phyloP scores from a whole-genome alignment of 2,329 filamentous ascomycete species.

The Basipetospora chlamydospora region DNA sequence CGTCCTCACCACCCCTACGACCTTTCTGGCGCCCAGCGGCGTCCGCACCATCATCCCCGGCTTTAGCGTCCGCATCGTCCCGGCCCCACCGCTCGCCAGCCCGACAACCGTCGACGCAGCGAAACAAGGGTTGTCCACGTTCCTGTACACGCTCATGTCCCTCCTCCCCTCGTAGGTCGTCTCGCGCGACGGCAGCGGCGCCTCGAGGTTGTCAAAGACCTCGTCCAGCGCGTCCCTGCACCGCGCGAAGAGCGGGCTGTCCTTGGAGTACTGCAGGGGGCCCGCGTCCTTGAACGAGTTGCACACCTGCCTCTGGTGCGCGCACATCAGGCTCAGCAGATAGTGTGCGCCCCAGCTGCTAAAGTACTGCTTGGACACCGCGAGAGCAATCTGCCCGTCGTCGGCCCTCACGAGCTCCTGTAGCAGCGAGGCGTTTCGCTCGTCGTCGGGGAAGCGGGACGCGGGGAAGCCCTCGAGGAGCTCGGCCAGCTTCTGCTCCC shows the following conservation, averaged over 20 bases:
- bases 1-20: constrained; percentile 37
- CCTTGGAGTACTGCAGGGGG: constrained; percentile 35
- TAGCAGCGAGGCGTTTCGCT: constrained; percentile 31
- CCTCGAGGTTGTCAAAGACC: constrained; percentile 31
- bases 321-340: constrained; percentile 39
- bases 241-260: constrained; percentile 34
- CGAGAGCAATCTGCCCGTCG: constrained; percentile 34
- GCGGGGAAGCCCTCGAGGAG: constrained; percentile 20
- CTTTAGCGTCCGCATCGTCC: constrained; percentile 28
- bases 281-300: constrained; percentile 49
- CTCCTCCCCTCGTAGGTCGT: constrained; percentile 1
- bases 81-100: constrained; percentile 24
- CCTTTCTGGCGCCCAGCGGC: constrained; percentile 30
- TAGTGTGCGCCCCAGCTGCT: constrained; percentile 42
- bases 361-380: constrained; percentile 27
- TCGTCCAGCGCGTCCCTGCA: constrained; percentile 34
- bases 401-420: constrained; percentile 31
- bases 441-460: constrained; percentile 13
- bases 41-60: constrained; percentile 34
- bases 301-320: constrained; percentile 41
- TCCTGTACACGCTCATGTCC: constrained; percentile 5
- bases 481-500: constrained; percentile 7
- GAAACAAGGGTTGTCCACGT: constrained; percentile 31
- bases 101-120: constrained; percentile 30
- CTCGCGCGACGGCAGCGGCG: constrained; percentile 24